These are phyloP conservation scores for Sporothrix dimorphospora DNA, from an alignment of 2,329 filamentous ascomycete species.

Conservation along the genomic window DNA sequence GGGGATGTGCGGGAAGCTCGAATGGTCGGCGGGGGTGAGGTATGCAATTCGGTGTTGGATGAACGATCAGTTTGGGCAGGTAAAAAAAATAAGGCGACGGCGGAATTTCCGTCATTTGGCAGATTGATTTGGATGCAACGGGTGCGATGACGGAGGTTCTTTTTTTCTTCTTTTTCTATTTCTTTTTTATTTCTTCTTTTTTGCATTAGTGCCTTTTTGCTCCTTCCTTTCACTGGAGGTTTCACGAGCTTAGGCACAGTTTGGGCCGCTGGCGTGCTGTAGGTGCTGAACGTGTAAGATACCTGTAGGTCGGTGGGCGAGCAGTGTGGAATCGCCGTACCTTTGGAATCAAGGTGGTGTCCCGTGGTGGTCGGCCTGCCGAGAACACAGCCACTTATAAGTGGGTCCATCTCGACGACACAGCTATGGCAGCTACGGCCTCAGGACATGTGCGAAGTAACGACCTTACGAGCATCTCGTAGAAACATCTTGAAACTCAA, in stretches of 20 bases:
- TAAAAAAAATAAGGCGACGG: background rate
- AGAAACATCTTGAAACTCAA: background rate
- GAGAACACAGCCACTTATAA: conserved; percentile 25
- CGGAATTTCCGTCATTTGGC: background rate
- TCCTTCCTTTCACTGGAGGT: background rate
- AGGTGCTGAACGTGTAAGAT: background rate
- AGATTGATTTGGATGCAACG: conserved; percentile 15
- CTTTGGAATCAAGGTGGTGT: conserved; percentile 3
- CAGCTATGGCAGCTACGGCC: background rate
- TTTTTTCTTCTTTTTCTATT: background rate
- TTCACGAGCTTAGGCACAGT: background rate
- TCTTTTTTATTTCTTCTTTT: background rate
- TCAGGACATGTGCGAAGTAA: no score
- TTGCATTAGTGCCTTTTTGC: background rate
- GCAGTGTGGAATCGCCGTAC: conserved; percentile 7
- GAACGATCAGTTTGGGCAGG: background rate
- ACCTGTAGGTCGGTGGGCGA: background rate
- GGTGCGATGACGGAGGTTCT: conserved; percentile 18
- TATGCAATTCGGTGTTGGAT: background rate
- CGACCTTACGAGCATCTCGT: background rate
- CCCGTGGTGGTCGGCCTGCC: background rate
- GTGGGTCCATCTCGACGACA: background rate
- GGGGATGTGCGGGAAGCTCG: background rate
- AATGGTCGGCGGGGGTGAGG: background rate
- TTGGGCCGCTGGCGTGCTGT: background rate